Conservation (phyloP, 371 early-diverging fungal species). For the Mitosporidium daphniae region DNA sequence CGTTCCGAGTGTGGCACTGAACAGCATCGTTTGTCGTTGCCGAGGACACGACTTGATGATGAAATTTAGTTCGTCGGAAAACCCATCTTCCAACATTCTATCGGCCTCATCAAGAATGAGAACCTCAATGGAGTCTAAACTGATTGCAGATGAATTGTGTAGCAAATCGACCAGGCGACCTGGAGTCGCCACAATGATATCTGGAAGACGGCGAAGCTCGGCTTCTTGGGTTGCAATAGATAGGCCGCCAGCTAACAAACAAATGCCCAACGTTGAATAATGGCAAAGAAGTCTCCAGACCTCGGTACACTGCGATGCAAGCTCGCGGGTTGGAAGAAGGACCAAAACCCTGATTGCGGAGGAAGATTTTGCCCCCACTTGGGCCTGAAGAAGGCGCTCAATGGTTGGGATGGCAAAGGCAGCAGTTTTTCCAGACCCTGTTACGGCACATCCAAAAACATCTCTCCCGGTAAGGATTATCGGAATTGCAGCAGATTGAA, state of each 20-base stretch:
- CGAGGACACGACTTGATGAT: slow-evolving; percentile 60
- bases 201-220: slow-evolving; percentile 54
- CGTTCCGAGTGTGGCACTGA: slow-evolving; percentile 69
- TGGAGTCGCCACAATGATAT: slow-evolving; percentile 95
- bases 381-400: slow-evolving; percentile 57
- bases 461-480: slow-evolving; percentile 79
- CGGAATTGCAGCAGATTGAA: slow-evolving; percentile 82
- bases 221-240: slow-evolving; percentile 51
- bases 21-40: slow-evolving; percentile 80
- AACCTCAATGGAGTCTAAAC: slow-evolving; percentile 59
- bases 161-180: slow-evolving; percentile 96
- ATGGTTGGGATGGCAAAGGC: slow-evolving; percentile 88
- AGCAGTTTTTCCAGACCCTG: slow-evolving; percentile 96
- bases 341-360: slow-evolving; percentile 60
- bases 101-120: slow-evolving; percentile 99
- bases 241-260: slow-evolving; percentile 38
- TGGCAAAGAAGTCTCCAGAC: not conserved
- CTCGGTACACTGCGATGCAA: slow-evolving; percentile 76
- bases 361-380: slow-evolving; percentile 30
- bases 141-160: slow-evolving; percentile 49
- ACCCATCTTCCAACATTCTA: slow-evolving; percentile 94
- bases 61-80: slow-evolving; percentile 72
- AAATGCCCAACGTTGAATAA: slow-evolving; percentile 3
- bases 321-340: slow-evolving; percentile 95
- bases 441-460: slow-evolving; percentile 94